Evolutionary conservation across 2,329 filamentous ascomycete species (phyloP).

Genomic region (Diaporthe citri): DNA sequence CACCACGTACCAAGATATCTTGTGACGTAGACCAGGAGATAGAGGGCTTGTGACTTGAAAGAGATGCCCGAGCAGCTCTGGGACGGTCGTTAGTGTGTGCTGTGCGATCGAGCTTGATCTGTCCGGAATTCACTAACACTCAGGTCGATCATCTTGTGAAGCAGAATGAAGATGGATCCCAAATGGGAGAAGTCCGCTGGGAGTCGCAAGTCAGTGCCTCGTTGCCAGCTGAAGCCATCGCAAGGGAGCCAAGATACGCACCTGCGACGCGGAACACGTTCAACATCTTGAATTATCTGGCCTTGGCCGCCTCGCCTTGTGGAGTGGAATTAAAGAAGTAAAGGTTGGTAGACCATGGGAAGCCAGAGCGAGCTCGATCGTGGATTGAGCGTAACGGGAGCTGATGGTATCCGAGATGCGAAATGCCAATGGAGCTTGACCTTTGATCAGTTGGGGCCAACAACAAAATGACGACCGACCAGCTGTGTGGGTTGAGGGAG

Average conservation of each 20-base stretch:
- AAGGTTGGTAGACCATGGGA: constrained; percentile 26
- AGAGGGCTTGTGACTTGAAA: constrained; percentile 97
- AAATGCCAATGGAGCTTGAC: constrained; percentile 23
- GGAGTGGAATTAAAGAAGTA: constrained; percentile 20
- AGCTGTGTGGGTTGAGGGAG: constrained; percentile 22
- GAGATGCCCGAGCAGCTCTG: constrained; percentile 98
- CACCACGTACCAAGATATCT: constrained; percentile 82
- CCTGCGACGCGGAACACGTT: constrained; percentile 72
- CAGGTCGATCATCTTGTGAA: constrained; percentile 96
- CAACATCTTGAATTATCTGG: constrained; percentile 56
- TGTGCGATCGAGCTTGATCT: constrained; percentile 5
- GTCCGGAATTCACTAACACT: constrained; percentile 72
- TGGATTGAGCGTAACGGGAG: not conserved
- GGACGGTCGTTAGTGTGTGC: constrained; percentile 42
- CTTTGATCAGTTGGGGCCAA: constrained; percentile 24
- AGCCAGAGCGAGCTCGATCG: constrained; percentile 18
- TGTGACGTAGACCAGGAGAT: constrained; percentile 92
- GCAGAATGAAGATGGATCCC: constrained; percentile 90
- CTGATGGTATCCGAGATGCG: not conserved
- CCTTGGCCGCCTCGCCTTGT: constrained; percentile 27
- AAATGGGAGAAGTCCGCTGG: constrained; percentile 96
- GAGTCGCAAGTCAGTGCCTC: constrained; percentile 42
- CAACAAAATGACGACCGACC: constrained; percentile 26
- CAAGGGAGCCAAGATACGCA: constrained; percentile 49
- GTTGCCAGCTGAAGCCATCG: constrained; percentile 35